phyloP scores from a whole-genome alignment of 1,284 basidiomycete genomes.

The Cutaneotrichosporon sp. region DNA sequence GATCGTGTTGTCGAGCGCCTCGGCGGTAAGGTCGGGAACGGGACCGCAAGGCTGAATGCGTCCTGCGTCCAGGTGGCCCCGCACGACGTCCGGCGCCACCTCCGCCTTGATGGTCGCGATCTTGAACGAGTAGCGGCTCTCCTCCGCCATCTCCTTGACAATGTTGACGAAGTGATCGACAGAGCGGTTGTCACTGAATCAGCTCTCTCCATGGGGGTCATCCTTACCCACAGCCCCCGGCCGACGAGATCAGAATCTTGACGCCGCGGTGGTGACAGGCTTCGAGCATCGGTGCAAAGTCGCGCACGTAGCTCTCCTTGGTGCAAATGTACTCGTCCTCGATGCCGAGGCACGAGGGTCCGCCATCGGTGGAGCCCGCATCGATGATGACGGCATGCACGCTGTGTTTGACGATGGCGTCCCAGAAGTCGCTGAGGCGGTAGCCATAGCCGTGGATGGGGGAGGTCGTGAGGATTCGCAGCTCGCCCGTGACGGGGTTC shows the following conservation, averaged over 20 bases:
- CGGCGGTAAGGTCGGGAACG: neutral
- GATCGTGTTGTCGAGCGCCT: neutral
- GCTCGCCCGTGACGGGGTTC: no score
- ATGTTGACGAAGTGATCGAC: neutral
- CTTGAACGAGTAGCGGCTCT: neutral
- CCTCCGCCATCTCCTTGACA: neutral
- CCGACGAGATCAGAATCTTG: neutral
- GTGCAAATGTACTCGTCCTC: no score
- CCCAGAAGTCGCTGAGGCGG: no score
- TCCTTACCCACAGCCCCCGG: neutral
- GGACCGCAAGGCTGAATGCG: neutral
- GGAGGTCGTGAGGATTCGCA: no score
- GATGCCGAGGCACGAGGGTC: no score
- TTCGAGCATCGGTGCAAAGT: no score
- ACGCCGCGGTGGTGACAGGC: neutral
- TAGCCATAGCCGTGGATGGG: no score
- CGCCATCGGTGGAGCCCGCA: no score
- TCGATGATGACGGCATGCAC: no score
- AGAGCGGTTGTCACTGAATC: conserved; percentile 1
- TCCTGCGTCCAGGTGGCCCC: neutral
- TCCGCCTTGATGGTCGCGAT: conserved; percentile 3
- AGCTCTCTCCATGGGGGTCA: neutral
- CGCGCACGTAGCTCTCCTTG: no score
- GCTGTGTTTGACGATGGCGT: no score
- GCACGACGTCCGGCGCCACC: neutral